Conservation (phyloP, 2,329 filamentous ascomycete species). For the Colletotrichum sp. region DNA sequence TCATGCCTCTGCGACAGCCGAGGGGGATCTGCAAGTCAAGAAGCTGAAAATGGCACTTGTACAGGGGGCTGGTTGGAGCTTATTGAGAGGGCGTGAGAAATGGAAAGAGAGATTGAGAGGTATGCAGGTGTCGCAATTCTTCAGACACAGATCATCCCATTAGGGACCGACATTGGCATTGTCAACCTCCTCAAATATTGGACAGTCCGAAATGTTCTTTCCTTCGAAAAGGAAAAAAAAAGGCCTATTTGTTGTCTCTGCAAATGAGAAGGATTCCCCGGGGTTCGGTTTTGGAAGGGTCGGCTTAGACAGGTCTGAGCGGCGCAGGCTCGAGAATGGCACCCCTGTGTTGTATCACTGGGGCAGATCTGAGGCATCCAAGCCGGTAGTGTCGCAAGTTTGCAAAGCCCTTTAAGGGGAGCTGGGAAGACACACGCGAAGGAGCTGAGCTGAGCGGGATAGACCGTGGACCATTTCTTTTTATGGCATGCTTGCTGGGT, state of each 20-base stretch:
- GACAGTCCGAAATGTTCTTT: neutral
- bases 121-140: neutral
- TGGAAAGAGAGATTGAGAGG: neutral
- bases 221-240: neutral
- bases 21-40: neutral
- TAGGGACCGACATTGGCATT: neutral
- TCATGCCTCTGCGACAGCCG: neutral
- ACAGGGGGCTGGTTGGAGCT: neutral
- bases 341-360: conserved; percentile 14
- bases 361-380: conserved; percentile 18
- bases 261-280: conserved; percentile 1
- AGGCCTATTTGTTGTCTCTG: neutral
- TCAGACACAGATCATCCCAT: conserved; percentile 9
- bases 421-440: neutral
- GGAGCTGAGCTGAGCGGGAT: neutral
- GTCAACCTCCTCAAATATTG: neutral
- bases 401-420: neutral
- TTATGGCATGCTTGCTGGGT: neutral
- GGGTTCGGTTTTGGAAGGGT: neutral
- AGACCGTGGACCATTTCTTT: neutral
- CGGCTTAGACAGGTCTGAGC: neutral
- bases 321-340: neutral
- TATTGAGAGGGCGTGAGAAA: neutral
- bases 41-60: neutral
- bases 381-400: conserved; percentile 19